Percentiles rank a stretch among this genome's conserved stretches.
These are phyloP conservation scores for Cyclotella atomus DNA, from an alignment of 108 stramenopile genomes.

Conservation along the genomic window DNA sequence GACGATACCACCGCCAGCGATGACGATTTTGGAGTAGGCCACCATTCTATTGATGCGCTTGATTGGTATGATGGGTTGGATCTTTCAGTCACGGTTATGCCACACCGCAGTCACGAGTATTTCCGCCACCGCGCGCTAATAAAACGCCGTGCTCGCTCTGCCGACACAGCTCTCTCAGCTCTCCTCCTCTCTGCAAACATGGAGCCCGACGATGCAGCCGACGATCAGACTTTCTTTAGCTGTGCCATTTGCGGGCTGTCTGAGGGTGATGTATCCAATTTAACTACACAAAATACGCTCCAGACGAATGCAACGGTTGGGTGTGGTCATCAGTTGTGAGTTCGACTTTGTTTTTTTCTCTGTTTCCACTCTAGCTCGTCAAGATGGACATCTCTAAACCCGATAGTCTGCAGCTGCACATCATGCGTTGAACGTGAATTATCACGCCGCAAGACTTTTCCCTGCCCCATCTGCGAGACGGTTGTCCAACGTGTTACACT, in stretches of 20 bases:
- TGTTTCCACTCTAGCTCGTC: neutral
- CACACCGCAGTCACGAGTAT: neutral
- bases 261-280: conserved; percentile 84
- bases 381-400: too few species aligned
- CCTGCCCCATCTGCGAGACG: conserved; percentile 85
- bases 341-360: neutral
- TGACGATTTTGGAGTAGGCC: conserved; percentile 55
- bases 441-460: conserved; percentile 74
- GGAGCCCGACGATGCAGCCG: conserved; percentile 39
- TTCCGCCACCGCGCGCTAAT: neutral
- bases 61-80: neutral
- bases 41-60: too few species aligned
- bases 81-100: neutral
- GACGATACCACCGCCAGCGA: conserved; percentile 74
- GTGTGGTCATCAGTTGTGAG: conserved; percentile 88
- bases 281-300: conserved; percentile 75
- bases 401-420: conserved; percentile 66
- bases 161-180: too few species aligned
- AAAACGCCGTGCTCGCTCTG: too few species aligned
- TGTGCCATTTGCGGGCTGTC: conserved; percentile 85
- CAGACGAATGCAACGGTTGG: conserved; percentile 85
- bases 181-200: conserved; percentile 7
- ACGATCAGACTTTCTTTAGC: conserved; percentile 82
- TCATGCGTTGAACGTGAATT: conserved; percentile 87
- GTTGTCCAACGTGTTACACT: conserved; percentile 83